Base-by-base conservation (phyloP, 495 filamentous ascomycete species). In the Talaromyces stipitatus region DNA sequence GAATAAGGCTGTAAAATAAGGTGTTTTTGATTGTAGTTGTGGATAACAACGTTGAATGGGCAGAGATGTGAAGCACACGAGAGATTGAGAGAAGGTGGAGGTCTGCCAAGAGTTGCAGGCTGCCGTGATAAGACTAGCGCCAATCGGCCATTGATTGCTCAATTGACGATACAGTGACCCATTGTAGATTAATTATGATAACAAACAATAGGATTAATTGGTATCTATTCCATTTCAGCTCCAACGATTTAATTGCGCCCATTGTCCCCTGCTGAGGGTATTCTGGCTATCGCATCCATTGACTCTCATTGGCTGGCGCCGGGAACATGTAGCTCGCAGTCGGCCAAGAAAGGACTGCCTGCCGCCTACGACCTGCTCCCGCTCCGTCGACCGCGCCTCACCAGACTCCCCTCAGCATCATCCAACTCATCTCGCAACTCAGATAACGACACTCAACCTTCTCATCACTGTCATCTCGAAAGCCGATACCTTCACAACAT, bases 21-120 rank as follows among this genome's bases (percentile, higher is more conserved):
- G 61, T 33, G 51, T 56, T 51, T 32, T 38, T 4, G 46, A n/a
- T 54, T 36, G 11, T 55, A 59, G 56, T 41, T 7, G 36, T 18
- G 36, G 36, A 41, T 18, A 14, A 41, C 36, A 30, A 12, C 27
- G 48, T 16, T 30, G 48, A 30, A 20, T 29, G n/a, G 7, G 8
- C n/a, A 30, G 26, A 18, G 18, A 50, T 14, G 36, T 5, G 48
- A 51, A 16, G 48, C 48, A 51, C 27, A 26, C 24, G 48, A 57
- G 54, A 55, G 51, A 60, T 53, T 2, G 55, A 57, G 38, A n/a
- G 33, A 23, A 36, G 30, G 11, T n/a, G 5, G 38, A 14, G 38
- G 48, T 51, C 14, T 30, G 48, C 48, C 48, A 51, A 51, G 48
- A 30, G 12, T 29, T 28, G 16, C 24, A 29, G 47, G 18, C 23